Conservation (phyloP, 1,284 basidiomycete species). For the Malassezia nana region DNA sequence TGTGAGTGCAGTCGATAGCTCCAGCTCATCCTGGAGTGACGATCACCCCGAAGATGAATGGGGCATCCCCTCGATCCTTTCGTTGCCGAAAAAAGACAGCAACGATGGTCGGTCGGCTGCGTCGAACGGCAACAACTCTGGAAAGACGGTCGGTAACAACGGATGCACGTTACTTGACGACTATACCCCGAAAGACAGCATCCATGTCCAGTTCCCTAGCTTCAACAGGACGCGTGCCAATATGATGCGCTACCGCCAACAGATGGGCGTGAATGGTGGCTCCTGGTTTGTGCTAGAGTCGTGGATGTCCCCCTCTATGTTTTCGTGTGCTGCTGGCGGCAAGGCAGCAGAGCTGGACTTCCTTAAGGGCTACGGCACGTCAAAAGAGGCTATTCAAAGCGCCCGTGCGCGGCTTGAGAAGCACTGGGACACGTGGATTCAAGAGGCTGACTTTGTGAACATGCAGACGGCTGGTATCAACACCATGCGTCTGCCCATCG, state of each 20-base stretch:
- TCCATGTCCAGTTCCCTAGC: slow-evolving; percentile 27
- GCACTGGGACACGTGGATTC: slow-evolving; percentile 72
- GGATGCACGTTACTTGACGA: slow-evolving; percentile 30
- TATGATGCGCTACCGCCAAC: slow-evolving; percentile 41
- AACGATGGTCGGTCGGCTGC: neutral
- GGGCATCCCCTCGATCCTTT: slow-evolving; percentile 29
- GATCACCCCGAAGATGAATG: slow-evolving; percentile 20
- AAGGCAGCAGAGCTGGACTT: slow-evolving; percentile 53
- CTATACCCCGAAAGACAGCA: slow-evolving; percentile 33
- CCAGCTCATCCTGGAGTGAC: slow-evolving; percentile 8
- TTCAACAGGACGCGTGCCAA: slow-evolving; percentile 41
- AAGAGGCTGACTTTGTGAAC: slow-evolving; percentile 50
- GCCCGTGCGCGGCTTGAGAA: slow-evolving; percentile 56
- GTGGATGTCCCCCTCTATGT: slow-evolving; percentile 67
- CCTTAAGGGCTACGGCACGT: slow-evolving; percentile 54
- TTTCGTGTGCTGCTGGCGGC: slow-evolving; percentile 57
- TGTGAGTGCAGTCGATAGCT: slow-evolving; percentile 5
- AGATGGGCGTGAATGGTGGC: slow-evolving; percentile 37
- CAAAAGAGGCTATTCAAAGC: slow-evolving; percentile 49
- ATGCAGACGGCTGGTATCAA: slow-evolving; percentile 46
- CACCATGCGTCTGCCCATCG: slow-evolving; percentile 48
- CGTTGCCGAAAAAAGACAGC: slow-evolving; percentile 17
- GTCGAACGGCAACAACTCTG: neutral
- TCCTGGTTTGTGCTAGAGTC: slow-evolving; percentile 60
- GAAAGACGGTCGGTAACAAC: slow-evolving; percentile 29